Evolutionary conservation across 208 protist species (phyloP).

Genomic region (Crithidia thermophila): DNA sequence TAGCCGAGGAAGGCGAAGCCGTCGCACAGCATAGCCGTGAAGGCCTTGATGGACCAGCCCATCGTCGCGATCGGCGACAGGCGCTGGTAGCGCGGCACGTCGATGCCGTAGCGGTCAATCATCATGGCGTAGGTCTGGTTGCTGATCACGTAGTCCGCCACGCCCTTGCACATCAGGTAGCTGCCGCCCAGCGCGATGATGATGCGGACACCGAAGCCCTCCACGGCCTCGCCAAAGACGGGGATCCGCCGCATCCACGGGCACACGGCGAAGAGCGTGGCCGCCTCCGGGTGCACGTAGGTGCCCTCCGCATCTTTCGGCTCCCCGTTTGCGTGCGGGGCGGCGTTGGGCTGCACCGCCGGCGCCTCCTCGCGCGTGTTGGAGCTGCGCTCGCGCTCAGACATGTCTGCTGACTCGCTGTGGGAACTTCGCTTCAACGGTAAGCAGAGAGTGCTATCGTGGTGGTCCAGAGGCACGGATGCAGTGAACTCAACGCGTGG

Average conservation of each 20-base stretch:
- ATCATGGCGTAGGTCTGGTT: slow-evolving; percentile 55
- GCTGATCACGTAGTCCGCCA: slow-evolving; percentile 54
- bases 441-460: too few species aligned
- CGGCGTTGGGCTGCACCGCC: neutral
- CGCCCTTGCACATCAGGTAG: slow-evolving; percentile 62
- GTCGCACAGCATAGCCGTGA: slow-evolving; percentile 68
- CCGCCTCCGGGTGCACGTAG: slow-evolving; percentile 48
- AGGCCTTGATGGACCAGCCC: slow-evolving; percentile 73
- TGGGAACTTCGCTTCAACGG: too few species aligned
- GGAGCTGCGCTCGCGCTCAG: too few species aligned
- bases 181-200: slow-evolving; percentile 41
- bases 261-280: slow-evolving; percentile 26
- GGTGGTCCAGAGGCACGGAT: too few species aligned
- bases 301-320: slow-evolving; percentile 12
- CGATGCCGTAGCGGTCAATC: slow-evolving; percentile 37
- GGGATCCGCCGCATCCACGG: slow-evolving; percentile 46
- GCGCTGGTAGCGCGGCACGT: slow-evolving; percentile 48
- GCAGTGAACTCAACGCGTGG: too few species aligned
- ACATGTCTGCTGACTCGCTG: too few species aligned
- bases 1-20: slow-evolving; percentile 70
- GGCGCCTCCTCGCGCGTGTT: neutral
- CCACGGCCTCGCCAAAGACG: slow-evolving; percentile 40
- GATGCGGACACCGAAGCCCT: slow-evolving; percentile 46
- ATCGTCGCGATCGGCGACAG: slow-evolving; percentile 47
- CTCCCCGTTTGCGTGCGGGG: neutral